A percentile compares a stretch with the other conserved stretches of the same genome.
phyloP scores from a whole-genome alignment of 208 protist species.

The Trichomonas tenax region DNA sequence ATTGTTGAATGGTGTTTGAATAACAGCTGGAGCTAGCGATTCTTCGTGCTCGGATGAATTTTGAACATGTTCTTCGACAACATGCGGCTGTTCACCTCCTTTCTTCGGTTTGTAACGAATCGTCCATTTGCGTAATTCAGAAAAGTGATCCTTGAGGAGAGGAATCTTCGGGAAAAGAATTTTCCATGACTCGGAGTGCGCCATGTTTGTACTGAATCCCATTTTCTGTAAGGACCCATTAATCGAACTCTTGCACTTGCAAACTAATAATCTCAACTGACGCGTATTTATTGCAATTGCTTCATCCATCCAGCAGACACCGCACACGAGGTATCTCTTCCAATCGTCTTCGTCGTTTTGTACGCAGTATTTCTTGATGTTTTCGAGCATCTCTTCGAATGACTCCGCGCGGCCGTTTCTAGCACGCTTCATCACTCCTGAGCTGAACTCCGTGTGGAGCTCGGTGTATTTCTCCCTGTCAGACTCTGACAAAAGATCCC shows the following conservation, averaged over 20 bases:
- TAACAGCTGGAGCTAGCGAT: background rate
- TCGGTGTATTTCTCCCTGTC: background rate
- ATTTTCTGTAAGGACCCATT: background rate
- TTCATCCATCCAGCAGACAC: slow-evolving; percentile 19
- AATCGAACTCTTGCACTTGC: background rate
- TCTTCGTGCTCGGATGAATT: background rate
- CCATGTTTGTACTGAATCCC: background rate
- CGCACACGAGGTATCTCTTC: background rate
- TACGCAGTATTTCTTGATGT: background rate
- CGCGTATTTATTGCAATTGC: slow-evolving; percentile 6
- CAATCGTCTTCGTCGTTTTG: background rate
- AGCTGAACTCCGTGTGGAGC: background rate
- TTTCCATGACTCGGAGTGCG: slow-evolving; percentile 5
- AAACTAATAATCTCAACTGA: background rate
- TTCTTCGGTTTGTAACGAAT: background rate
- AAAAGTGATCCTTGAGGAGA: background rate
- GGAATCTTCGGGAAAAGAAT: slow-evolving; percentile 5
- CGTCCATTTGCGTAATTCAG: background rate
- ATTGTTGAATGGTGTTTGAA: background rate
- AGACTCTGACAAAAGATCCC: background rate
- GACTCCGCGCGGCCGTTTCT: background rate
- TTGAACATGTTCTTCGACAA: background rate
- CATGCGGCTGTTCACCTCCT: background rate
- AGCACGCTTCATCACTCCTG: background rate
- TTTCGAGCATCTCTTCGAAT: background rate